Percentiles rank a stretch among this genome's conserved stretches.
These are phyloP conservation scores for Penicillium sp. DNA, from an alignment of 2,329 filamentous ascomycete species.

Conservation along the genomic window DNA sequence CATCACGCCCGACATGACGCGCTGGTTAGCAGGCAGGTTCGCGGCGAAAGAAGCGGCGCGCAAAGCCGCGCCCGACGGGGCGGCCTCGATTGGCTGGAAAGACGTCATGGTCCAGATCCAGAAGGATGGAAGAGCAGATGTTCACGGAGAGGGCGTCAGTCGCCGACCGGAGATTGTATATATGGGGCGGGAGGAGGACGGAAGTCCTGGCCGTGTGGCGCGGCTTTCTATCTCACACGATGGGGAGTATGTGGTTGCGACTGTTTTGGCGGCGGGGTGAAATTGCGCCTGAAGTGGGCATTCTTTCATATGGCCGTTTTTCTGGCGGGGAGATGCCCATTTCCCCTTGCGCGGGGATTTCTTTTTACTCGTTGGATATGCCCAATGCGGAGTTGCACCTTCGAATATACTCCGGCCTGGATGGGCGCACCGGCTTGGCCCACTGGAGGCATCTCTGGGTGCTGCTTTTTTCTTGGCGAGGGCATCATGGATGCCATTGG, in stretches of 20 bases:
- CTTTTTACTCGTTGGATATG: no score
- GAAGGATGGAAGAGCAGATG: slow-evolving; percentile 12
- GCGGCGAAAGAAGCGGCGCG: slow-evolving; percentile 73
- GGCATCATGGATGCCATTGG: no score
- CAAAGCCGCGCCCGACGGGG: slow-evolving; percentile 61
- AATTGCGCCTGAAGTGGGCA: not conserved
- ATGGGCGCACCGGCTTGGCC: no score
- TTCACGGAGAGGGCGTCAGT: slow-evolving; percentile 24
- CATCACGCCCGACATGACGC: slow-evolving; percentile 36
- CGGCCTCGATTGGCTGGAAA: slow-evolving; percentile 59
- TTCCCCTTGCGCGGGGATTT: no score
- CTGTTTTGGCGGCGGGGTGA: slow-evolving; percentile 40
- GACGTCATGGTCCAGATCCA: slow-evolving; percentile 52
- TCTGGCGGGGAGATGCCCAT: not conserved
- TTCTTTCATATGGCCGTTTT: not conserved
- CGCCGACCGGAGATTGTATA: slow-evolving; percentile 41
- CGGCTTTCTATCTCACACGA: slow-evolving; percentile 84
- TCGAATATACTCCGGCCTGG: no score
- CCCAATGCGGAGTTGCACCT: no score
- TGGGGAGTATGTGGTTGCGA: slow-evolving; percentile 66
- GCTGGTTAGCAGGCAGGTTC: slow-evolving; percentile 54
- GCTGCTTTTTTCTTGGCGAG: no score
- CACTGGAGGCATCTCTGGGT: no score
- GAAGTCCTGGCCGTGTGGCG: slow-evolving; percentile 53
- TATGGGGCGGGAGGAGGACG: slow-evolving; percentile 21